A percentile compares a stretch with the other conserved stretches of the same genome.
phyloP scores from a whole-genome alignment of 345 rosid species.

The Durio zibethinus region DNA sequence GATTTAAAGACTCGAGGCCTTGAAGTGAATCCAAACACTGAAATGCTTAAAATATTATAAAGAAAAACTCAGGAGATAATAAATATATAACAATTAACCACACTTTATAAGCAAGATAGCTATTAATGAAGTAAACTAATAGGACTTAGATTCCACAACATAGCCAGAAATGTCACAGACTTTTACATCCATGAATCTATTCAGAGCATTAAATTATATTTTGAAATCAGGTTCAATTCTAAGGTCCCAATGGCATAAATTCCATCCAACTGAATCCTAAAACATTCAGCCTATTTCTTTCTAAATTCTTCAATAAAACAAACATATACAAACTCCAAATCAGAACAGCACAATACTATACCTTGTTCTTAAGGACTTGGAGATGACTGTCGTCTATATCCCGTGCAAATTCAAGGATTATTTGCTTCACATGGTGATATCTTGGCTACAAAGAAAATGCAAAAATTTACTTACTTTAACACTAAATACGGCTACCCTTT shows the following conservation, averaged over 20 bases:
- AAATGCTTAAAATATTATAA: slow-evolving; percentile 18
- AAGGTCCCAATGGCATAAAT: slow-evolving; percentile 1
- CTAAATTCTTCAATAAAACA: slow-evolving; percentile 1
- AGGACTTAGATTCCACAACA: too few relatives aligned
- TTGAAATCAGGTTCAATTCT: background rate
- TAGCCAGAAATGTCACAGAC: too few relatives aligned
- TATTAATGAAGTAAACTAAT: too few relatives aligned
- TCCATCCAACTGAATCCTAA: background rate
- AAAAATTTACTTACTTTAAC: background rate
- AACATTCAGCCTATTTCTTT: background rate
- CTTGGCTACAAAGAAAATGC: slow-evolving; percentile 52
- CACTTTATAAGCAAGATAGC: too few relatives aligned
- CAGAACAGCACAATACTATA: background rate
- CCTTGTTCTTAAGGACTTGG: slow-evolving; percentile 52
- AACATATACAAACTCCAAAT: background rate
- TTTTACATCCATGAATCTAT: too few relatives aligned
- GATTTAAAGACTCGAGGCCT: slow-evolving; percentile 66
- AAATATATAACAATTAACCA: too few relatives aligned
- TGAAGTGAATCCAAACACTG: slow-evolving; percentile 57
- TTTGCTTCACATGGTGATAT: slow-evolving; percentile 58
- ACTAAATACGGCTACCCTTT: background rate
- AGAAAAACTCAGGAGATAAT: too few relatives aligned
- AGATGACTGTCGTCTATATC: slow-evolving; percentile 75
- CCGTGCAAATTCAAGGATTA: slow-evolving; percentile 84
- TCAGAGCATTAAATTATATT: too few relatives aligned